Percentiles rank a stretch among this genome's conserved stretches.
phyloP scores from a whole-genome alignment of 2,329 filamentous ascomycete species.

The Diaporthe aspalathi region DNA sequence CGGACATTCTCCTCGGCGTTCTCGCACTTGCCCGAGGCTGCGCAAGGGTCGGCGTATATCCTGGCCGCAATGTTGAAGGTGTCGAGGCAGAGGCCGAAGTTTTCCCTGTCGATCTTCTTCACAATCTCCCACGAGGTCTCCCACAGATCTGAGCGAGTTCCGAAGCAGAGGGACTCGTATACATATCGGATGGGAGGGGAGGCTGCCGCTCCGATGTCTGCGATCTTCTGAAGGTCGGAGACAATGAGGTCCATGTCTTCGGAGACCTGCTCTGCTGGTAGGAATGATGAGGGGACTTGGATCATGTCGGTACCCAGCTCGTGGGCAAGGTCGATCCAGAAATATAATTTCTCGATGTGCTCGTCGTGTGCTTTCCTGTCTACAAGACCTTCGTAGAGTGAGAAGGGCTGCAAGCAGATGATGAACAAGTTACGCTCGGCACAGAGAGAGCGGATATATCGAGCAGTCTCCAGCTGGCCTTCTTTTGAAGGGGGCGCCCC shows the following conservation, averaged over 20 bases:
- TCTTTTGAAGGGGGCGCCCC: constrained; percentile 39
- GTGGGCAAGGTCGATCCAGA: constrained; percentile 76
- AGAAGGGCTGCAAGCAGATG: constrained; percentile 80
- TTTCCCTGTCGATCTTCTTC: constrained; percentile 70
- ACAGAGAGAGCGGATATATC: constrained; percentile 68
- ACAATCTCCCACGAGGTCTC: constrained; percentile 78
- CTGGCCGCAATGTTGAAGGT: constrained; percentile 81
- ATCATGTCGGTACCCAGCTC: constrained; percentile 77
- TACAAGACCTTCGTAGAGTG: constrained; percentile 79
- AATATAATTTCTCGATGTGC: constrained; percentile 71
- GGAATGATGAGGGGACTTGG: constrained; percentile 78
- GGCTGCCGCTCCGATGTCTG: constrained; percentile 72
- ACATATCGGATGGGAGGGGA: constrained; percentile 72
- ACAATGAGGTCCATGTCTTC: constrained; percentile 67
- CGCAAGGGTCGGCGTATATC: constrained; percentile 76
- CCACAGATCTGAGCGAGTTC: constrained; percentile 77
- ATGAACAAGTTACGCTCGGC: constrained; percentile 60
- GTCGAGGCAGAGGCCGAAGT: constrained; percentile 82
- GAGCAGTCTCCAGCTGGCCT: constrained; percentile 64
- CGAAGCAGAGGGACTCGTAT: constrained; percentile 81
- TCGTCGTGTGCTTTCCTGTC: constrained; percentile 68
- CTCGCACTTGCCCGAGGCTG: constrained; percentile 60
- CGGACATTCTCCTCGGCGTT: constrained; percentile 67
- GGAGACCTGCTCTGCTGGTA: constrained; percentile 59
- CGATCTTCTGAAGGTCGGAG: constrained; percentile 71